phyloP scores from a whole-genome alignment of 345 rosid species.

The Aethionema arabicum region DNA sequence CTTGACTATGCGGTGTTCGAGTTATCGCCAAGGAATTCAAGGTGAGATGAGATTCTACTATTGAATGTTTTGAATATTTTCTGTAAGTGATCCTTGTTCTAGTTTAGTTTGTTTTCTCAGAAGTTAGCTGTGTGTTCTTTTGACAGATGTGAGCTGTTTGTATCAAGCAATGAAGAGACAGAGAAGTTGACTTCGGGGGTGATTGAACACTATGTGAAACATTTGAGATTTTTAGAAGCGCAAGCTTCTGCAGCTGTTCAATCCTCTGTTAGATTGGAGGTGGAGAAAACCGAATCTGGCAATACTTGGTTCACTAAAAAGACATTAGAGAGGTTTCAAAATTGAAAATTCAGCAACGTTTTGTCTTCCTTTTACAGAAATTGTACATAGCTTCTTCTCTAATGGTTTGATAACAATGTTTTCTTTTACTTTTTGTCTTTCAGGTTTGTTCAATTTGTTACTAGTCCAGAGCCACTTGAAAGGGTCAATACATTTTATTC shows the following conservation, averaged over 20 bases:
- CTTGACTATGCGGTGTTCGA: constrained; percentile 72
- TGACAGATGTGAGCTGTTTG: constrained; percentile 81
- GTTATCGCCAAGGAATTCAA: constrained; percentile 62
- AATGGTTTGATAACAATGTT: neutral
- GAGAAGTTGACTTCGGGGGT: constrained; percentile 90
- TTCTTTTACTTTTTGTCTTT: neutral
- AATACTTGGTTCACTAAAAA: constrained; percentile 84
- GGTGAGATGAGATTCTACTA: constrained; percentile 48
- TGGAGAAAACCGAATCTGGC: constrained; percentile 42
- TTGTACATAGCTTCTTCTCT: neutral
- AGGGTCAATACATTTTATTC: constrained; percentile 68
- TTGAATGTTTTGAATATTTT: constrained; percentile 15
- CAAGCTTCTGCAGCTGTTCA: constrained; percentile 52
- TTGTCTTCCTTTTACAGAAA: neutral
- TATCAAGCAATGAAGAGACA: constrained; percentile 61
- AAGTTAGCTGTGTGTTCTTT: constrained; percentile 68
- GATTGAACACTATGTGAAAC: constrained; percentile 73
- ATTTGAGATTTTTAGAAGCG: constrained; percentile 72
- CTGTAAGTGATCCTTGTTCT: constrained; percentile 60
- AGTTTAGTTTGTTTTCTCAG: constrained; percentile 84
- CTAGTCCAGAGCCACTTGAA: constrained; percentile 80
- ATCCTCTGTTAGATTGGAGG: constrained; percentile 62
- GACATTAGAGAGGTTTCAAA: constrained; percentile 77
- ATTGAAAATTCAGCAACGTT: constrained; percentile 45
- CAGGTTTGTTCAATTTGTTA: constrained; percentile 92